Evolutionary conservation across 2,329 filamentous ascomycete genomes (phyloP), one percentile per base, ranked within the genome.

Genomic region (Epichloe elymi): DNA sequence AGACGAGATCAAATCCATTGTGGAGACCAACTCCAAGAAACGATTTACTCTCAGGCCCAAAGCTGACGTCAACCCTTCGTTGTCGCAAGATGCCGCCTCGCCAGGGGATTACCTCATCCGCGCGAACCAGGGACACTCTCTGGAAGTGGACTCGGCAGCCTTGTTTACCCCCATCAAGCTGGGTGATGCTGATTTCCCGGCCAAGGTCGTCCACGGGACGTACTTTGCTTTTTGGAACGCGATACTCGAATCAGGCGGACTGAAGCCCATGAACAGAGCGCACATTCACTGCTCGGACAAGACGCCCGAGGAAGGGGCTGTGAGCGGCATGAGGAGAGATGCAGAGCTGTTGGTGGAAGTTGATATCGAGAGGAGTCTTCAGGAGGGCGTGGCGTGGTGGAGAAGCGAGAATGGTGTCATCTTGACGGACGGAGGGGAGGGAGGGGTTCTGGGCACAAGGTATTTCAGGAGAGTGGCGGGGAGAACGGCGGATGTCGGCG

Each of bases 61-160:
- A 4, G 20, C 46, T 3, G 35, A 14, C 7, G 59, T 60, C 40
- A 61, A 63, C 50, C 57, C 60, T 2, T 55, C 53, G 5, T 48
- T 51, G 50, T 61, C 50, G 4, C 46, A 51, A 11, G 55, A 60
- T 17, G 63, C 64, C 19, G 62, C 63, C 8, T 72, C 85, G 47
- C 75, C 87, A 0, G 66, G 66, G 74, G 0, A 75, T 65, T 96
- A 83, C 72, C 75, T 94, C 35, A 96, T 98, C 69, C 88, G 93
- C 61, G 93, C 93, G 30, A 95, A 94, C 63, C 93, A 97, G 70
- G 93, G 93, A 50, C 93, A 97, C 72, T 88, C 81, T 60, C 86
- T 98, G 63, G 80, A 82, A 61, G 70, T 82, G 37, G 83, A 87
- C 30, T 80, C 80, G n/a, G 79, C 83, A 45, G 77, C 77, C 0